Evolutionary conservation across 2,329 filamentous ascomycete genomes (phyloP).

Genomic region (Monosporascus sp.): DNA sequence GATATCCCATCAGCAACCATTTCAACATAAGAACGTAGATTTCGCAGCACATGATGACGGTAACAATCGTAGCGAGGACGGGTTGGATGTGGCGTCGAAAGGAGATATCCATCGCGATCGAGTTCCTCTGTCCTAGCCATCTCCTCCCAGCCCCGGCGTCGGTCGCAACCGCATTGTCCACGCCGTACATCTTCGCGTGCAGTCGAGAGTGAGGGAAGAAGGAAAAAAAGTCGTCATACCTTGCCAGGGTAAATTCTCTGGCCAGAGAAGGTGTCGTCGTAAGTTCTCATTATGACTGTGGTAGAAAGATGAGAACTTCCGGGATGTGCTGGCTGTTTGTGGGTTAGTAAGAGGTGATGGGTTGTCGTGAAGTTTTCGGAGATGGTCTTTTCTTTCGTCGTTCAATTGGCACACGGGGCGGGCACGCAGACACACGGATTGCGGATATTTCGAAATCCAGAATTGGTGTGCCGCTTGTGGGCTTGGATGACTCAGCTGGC

Average conservation of each 20-base stretch:
- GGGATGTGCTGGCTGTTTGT: constrained; percentile 29
- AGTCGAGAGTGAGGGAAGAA: not conserved
- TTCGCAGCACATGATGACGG: not conserved
- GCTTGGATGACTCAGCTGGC: not conserved
- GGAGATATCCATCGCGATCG: not conserved
- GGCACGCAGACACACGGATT: not conserved
- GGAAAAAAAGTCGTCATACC: constrained; percentile 34
- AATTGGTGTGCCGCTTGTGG: constrained; percentile 2
- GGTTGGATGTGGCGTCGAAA: too few species aligned
- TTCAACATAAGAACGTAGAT: not conserved
- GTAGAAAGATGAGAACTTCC: constrained; percentile 29
- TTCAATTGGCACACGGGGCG: not conserved
- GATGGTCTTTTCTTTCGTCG: constrained; percentile 17
- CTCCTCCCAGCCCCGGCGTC: not conserved
- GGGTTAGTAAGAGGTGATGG: constrained; percentile 26
- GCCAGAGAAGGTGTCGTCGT: constrained; percentile 62
- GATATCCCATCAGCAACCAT: constrained; percentile 22
- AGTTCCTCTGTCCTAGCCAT: not conserved
- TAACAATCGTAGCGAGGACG: not conserved
- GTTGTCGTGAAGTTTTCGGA: constrained; percentile 15
- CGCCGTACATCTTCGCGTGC: too few species aligned
- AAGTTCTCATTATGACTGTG: constrained; percentile 56
- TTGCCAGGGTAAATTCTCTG: constrained; percentile 64
- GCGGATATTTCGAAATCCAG: not conserved
- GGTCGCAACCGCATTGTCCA: too few species aligned